These are phyloP conservation scores for Pseudocercospora ulei DNA, from an alignment of 2,329 filamentous ascomycete species.

Conservation along the genomic window DNA sequence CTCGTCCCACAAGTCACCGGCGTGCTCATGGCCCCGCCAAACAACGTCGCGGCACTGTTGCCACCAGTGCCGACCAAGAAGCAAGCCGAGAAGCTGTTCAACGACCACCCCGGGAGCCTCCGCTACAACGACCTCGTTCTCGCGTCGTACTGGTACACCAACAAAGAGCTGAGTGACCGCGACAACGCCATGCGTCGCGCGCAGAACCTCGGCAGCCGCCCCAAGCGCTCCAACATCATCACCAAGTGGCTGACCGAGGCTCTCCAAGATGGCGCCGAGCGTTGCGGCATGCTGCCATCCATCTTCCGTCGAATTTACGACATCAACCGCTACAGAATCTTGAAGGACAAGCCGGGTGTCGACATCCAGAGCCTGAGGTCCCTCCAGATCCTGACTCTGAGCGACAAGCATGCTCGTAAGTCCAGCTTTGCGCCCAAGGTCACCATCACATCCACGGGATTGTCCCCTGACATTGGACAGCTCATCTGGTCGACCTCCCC, in stretches of 20 bases:
- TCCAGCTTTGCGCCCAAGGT: background rate
- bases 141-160: background rate
- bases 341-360: background rate
- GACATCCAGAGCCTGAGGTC: constrained; percentile 1
- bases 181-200: background rate
- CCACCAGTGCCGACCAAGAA: background rate
- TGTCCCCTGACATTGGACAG: background rate
- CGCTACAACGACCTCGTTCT: background rate
- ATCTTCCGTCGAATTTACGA: constrained; percentile 1
- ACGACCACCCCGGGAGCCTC: background rate
- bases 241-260: constrained; percentile 1
- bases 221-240: background rate
- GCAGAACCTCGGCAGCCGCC: background rate
- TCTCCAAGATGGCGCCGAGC: background rate
- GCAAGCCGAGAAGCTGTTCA: background rate
- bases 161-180: constrained; percentile 3
- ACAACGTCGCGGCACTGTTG: background rate
- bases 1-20: background rate
- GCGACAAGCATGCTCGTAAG: constrained; percentile 5
- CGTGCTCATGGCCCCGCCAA: background rate
- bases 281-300: background rate
- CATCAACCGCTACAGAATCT: background rate
- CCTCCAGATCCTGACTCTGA: background rate
- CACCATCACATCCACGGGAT: background rate
- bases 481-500: background rate